Conservation (phyloP, 2,329 filamentous ascomycete species). For the Cylindrodendrum hubeiense region DNA sequence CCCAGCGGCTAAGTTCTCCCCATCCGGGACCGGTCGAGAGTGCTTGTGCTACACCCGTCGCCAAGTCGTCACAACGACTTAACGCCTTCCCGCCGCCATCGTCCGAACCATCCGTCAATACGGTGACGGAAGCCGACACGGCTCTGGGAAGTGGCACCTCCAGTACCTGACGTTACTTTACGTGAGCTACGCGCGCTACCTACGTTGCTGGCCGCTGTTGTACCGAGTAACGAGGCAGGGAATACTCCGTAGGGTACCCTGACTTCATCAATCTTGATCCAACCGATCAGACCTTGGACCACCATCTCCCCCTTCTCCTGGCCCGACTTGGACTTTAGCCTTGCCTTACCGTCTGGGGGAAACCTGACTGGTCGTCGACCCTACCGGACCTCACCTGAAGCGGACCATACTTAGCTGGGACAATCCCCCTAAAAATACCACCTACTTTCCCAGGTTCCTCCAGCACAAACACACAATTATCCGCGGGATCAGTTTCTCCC, state of each 20-base stretch:
- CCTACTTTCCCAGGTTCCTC: slow-evolving; percentile 25
- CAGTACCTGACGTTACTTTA: background rate
- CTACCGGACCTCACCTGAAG: slow-evolving; percentile 45
- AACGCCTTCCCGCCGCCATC: background rate
- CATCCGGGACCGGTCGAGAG: background rate
- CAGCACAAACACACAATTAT: slow-evolving; percentile 12
- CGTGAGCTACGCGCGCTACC: background rate
- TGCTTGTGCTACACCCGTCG: background rate
- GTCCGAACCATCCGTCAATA: background rate
- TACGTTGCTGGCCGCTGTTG: background rate
- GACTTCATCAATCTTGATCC: slow-evolving; percentile 17
- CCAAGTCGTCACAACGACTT: slow-evolving; percentile 1
- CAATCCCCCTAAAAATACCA: slow-evolving; percentile 30
- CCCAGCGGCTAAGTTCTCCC: background rate
- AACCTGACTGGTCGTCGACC: slow-evolving; percentile 37
- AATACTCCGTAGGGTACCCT: background rate
- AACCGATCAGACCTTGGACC: slow-evolving; percentile 15
- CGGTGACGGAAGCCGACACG: background rate
- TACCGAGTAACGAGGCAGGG: background rate
- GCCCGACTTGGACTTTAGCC: slow-evolving; percentile 30
- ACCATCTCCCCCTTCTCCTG: slow-evolving; percentile 8
- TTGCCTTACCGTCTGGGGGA: slow-evolving; percentile 41
- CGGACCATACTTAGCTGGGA: slow-evolving; percentile 38
- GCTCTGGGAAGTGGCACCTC: background rate
- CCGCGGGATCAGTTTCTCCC: slow-evolving; percentile 19